Conservation (phyloP, 495 filamentous ascomycete genomes). For the Cercophora scortea region DNA sequence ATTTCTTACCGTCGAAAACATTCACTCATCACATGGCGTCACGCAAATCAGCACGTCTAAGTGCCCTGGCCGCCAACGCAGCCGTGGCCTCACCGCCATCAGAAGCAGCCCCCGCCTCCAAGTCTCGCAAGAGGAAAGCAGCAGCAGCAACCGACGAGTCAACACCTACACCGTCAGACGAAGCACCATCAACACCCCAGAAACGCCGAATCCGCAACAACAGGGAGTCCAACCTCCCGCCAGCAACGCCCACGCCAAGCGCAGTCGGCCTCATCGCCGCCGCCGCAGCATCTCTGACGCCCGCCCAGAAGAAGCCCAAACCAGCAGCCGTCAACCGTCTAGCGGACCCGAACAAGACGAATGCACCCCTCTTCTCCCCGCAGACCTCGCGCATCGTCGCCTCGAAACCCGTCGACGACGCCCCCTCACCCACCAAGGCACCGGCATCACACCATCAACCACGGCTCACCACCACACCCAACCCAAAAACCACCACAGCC, state of each 20-base stretch:
- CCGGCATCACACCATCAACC: neutral
- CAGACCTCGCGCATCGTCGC: slow-evolving; percentile 62
- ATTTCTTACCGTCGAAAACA: too few species aligned
- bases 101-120: neutral
- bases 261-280: slow-evolving; percentile 27
- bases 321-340: slow-evolving; percentile 35
- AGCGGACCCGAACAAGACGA: slow-evolving; percentile 45
- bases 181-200: slow-evolving; percentile 26
- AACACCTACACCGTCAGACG: slow-evolving; percentile 1
- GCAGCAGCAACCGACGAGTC: neutral
- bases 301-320: slow-evolving; percentile 21
- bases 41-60: slow-evolving; percentile 51
- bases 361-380: slow-evolving; percentile 74
- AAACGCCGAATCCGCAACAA: slow-evolving; percentile 19
- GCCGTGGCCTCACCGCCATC: slow-evolving; percentile 10
- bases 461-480: neutral
- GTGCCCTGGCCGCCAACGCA: slow-evolving; percentile 27
- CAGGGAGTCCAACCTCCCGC: slow-evolving; percentile 12
- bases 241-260: slow-evolving; percentile 32
- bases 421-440: slow-evolving; percentile 53
- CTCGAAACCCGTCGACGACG: slow-evolving; percentile 34
- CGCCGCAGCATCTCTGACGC: neutral
- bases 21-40: slow-evolving; percentile 37
- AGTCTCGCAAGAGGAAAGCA: slow-evolving; percentile 33
- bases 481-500: slow-evolving; percentile 45